Evolutionary conservation across 2,329 filamentous ascomycete species (phyloP), one percentile per base, ranked within the genome.

Genomic region (Aspergillus sp.): DNA sequence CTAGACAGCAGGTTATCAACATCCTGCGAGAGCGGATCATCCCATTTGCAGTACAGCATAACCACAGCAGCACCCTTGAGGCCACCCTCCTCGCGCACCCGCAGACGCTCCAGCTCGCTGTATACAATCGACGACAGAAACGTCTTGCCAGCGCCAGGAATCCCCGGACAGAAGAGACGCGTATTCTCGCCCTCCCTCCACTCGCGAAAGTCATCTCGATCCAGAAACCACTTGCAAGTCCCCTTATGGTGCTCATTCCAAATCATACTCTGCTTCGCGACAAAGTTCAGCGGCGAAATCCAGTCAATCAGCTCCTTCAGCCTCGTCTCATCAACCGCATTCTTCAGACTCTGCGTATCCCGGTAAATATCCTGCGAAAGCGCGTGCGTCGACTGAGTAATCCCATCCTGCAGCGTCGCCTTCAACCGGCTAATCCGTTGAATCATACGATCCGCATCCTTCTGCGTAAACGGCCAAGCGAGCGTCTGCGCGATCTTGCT

Each of bases 1-100:
- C 56, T 58, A 5, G 56, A 27, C 9, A 58, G 24, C 19, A 58
- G 31, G 11, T 44, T 23, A 27, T 53, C 50, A 3, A 59, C n/a
- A 4, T 27, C 37, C 57, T 59, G 57, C n/a, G 57, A 55, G 15
- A 50, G 33, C 6, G 41, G 33, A 31, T 61, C 59, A n/a, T 63
- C 61, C 61, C 61, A 63, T 51, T 61, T 63, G 52, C 61, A 63
- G 24, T 63, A 63, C 1, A 63, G 47, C 53, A 61, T 57, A 5
- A 59, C 21, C 15, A 61, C 44, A 0, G 56, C 61, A 4, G 61
- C 59, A 11, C 50, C 51, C n/a, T 55, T 44, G 37, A 61, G 53
- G 2, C 50, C 59, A 2, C 49, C 56, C 15, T 53, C 50, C 7
- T 43, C 37, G 9, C 21, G 12, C 27, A 44, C 12, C 4, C 44